Evolutionary conservation across 179 eudicot genomes (phyloP), one percentile per base, ranked within the genome.

Genomic region (Carnegiea gigantea): DNA sequence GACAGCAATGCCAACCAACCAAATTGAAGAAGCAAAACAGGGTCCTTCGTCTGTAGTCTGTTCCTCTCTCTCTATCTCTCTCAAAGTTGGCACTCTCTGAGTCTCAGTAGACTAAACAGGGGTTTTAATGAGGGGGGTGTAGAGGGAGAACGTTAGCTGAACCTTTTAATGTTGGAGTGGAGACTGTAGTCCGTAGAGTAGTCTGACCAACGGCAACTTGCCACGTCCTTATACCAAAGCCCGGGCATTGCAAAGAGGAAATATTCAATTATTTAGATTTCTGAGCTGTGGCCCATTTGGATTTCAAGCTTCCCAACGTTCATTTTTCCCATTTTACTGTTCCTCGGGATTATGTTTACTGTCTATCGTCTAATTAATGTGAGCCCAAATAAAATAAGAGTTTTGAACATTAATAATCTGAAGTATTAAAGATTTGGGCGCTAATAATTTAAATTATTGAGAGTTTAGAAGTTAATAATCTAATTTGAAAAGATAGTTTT

Each of bases 251-350:
- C 62, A 18, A 54, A 15, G 14, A 18, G n/a, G 62, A 3, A 15
- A 20, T 54, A 5, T 15, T 54, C 62, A 14, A 11, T 54, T 54
- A 2, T 54, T 54, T 54, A 15, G 8, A 5, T 17, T 15, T 5
- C 8, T 17, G 14, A 2, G 7, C 15, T 40, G 8, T 40, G 44
- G 62, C 21, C 21, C 30, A 21, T 62, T 24, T 57, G 62, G 62
- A 62, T 62, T 62, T 62, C 30, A 62, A 62, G 68, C 68, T 62
- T 23, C 68, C 23, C 30, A 62, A 62, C 68, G 68, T 62, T 62
- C 68, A 62, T 33, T 60, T 40, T n/a, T 14, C 68, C 68, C 11
- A 11, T n/a, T 62, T n/a, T 8, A 11, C 8, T 62, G 23, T 62
- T 62, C 21, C 14, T 7, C 5, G 28, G 26, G 7, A 62, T 7